Evolutionary conservation across 805 yeast genomes (phyloP).

Genomic region (Myxozyma neotropica): DNA sequence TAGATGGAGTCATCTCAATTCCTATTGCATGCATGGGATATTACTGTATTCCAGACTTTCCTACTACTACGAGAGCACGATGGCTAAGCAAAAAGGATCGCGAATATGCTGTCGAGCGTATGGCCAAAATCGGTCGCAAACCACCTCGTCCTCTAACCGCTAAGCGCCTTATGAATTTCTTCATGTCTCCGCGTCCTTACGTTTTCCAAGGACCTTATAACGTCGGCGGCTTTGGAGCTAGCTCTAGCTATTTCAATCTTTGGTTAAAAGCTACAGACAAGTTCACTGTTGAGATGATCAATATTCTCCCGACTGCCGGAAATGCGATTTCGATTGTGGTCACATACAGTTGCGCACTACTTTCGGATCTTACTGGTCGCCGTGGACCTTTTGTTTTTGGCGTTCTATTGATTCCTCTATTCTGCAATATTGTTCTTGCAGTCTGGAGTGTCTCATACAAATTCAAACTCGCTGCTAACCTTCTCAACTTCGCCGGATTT

Average conservation of each 20-base stretch:
- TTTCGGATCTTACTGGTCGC: constrained; percentile 47
- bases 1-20: constrained; percentile 61
- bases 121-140: constrained; percentile 28
- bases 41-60: constrained; percentile 26
- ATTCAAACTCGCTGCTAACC: background rate
- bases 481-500: background rate
- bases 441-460: constrained; percentile 52
- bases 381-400: constrained; percentile 42
- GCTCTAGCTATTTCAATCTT: constrained; percentile 44
- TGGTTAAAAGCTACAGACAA: constrained; percentile 57
- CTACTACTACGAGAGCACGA: constrained; percentile 21
- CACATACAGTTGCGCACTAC: constrained; percentile 40
- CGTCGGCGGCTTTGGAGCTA: constrained; percentile 18
- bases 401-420: constrained; percentile 57
- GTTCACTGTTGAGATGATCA: constrained; percentile 50
- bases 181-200: constrained; percentile 16
- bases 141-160: constrained; percentile 19
- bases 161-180: constrained; percentile 7
- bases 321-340: constrained; percentile 48
- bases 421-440: constrained; percentile 56
- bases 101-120: constrained; percentile 19
- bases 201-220: constrained; percentile 19
- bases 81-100: constrained; percentile 19
- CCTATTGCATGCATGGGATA: constrained; percentile 46
- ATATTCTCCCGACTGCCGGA: constrained; percentile 54